Base-by-base conservation (phyloP, 75 land plant species). In the Isoetes taiwanensis region DNA sequence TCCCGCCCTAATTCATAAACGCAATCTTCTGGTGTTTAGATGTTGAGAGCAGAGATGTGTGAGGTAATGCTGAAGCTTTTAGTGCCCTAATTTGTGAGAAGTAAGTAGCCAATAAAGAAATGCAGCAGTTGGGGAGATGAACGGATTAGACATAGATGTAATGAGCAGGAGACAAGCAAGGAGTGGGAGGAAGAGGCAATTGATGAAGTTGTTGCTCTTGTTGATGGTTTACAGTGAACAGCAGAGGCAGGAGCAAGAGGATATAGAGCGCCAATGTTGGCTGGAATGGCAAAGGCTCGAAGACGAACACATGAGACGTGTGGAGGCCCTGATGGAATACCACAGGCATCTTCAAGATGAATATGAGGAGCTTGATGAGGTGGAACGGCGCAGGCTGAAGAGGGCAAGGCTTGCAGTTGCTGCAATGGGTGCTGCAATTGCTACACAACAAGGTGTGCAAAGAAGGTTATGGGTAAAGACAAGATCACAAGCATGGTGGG, bases 381-480 rank as follows among this genome's bases (percentile, higher is more conserved):
- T 37, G 39, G 9, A 9, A 28, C 33, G 29, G 14, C 0, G 2
- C 8, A 0, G 41, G 17, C 16, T 35, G 38, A 32, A 34, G 46
- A 57, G 57, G 16, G 41, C 43, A 29, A 57, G 63, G 32, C 28
- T 66, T 11, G 65, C 61, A 10, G 56, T 53, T 35, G 52, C 65
- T 34, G 73, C 74, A 4, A 35, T 62, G 32, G 70, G 65, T 3
- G 85, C 68, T 5, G 77, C 77, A 0, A 54, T 72, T 1, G 38
- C 77, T 3, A 74, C 76, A 21, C 77, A 74, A 17, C 77, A 74
- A 34, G 65, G 77, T 32, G 77, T 75, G 24, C 81, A 78, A 50
- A 55, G 97, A 37, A 43, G 97, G 56, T 58, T 90, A 9, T 90
- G 97, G 97, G 97, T 90, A 55, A 86, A 86, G 63, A 75, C 69